Conservation (phyloP, 371 early-diverging fungal genomes). For the Mortierella sp. region DNA sequence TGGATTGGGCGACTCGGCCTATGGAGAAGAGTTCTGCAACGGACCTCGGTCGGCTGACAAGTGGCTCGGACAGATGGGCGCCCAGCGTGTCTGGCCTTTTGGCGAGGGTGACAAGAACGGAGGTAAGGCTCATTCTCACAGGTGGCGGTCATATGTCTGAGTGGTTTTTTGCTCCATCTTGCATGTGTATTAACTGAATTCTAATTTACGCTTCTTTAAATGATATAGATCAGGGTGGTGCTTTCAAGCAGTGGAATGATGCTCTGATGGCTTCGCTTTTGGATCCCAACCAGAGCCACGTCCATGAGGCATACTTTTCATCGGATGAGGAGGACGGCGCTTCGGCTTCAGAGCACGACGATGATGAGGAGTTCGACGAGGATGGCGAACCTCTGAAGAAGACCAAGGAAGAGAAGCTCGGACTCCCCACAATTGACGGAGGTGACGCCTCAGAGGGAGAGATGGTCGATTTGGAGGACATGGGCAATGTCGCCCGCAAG, state of each 20-base stretch:
- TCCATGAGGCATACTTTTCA: conserved; percentile 65
- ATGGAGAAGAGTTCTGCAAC: conserved; percentile 74
- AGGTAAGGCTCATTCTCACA: conserved; percentile 14
- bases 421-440: conserved; percentile 55
- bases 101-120: conserved; percentile 79
- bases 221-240: conserved; percentile 63
- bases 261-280: conserved; percentile 64
- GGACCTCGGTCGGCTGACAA: conserved; percentile 71
- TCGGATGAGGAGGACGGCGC: conserved; percentile 54
- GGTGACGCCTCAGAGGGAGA: conserved; percentile 66
- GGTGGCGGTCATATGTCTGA: neutral
- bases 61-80: conserved; percentile 77
- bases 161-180: too few species aligned
- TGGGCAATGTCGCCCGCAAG: conserved; percentile 76
- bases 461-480: conserved; percentile 84
- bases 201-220: neutral
- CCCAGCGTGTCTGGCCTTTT: conserved; percentile 73
- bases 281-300: conserved; percentile 59
- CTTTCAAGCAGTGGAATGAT: conserved; percentile 69
- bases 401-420: conserved; percentile 54
- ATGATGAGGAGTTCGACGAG: conserved; percentile 55
- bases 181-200: neutral
- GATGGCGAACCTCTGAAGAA: conserved; percentile 54
- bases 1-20: conserved; percentile 83
- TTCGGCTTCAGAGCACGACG: conserved; percentile 66